Evolutionary conservation across 208 protist genomes (phyloP), one percentile per base, ranked within the genome.

Genomic region (Acanthamoeba quina): DNA sequence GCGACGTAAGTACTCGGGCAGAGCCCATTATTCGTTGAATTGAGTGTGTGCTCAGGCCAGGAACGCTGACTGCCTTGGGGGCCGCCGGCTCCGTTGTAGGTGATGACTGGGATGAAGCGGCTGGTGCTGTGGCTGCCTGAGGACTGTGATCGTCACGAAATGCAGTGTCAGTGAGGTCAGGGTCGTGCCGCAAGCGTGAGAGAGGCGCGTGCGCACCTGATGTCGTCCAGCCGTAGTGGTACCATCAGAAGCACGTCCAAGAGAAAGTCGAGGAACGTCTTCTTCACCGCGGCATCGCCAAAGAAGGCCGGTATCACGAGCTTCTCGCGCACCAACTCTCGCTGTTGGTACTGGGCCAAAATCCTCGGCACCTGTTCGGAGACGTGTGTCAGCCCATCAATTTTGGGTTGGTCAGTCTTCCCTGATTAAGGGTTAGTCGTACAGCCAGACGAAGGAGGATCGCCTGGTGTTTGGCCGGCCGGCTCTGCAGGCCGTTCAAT

Each of bases 401-500:
- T 56, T 2, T 44, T n/a, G 41, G 41, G 41, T 5, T 47, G 41
- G 41, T 10, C 41, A 5, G 7, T 66, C 19, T 66, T 66, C 60
- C 5, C 5, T 66, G 60, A 66, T 66, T 66, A 7, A 41, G 76
- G 34, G n/a, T 6, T 3, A 15, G 26, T 24, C 52, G 86, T 76
- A 92, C 86, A 3, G 64, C 60, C 68, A 92, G 52, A 47, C 86
- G 86, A 56, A 92, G 86, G 13, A 92, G 68, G 19, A 92, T 76
- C 24, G 86, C 86, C 86, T 92, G 86, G 41, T 92, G 86, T 52
- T 92, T 92, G 60, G 34, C 21, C 44, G 86, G 31, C n/a, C 62
- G 58, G 9, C 49, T 70, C 26, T 29, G 31, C n/a, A 92, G 60
- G 7, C 52, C 31, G 21, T 92, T 52, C 19, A 92, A 34, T 6